These are phyloP conservation scores for Solanum virginianum DNA, from an alignment of 257 asterid species.

Conservation along the genomic window DNA sequence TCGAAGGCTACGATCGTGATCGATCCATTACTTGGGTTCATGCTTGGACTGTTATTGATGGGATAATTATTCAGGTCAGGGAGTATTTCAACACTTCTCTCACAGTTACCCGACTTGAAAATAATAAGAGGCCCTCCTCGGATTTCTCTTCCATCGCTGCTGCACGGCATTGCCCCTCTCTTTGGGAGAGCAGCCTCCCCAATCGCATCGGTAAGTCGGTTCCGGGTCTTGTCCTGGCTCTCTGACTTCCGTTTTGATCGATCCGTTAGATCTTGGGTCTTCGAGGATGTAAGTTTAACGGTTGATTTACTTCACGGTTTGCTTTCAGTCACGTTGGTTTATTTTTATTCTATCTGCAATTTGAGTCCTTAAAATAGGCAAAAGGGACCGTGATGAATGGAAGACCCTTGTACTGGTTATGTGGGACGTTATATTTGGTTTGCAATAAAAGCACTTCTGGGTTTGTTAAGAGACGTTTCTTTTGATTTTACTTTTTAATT, in stretches of 20 bases:
- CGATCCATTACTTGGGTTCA: slow-evolving; percentile 83
- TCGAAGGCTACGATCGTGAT: slow-evolving; percentile 61
- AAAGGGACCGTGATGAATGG: slow-evolving; percentile 20
- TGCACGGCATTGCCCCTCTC: slow-evolving; percentile 54
- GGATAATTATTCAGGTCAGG: slow-evolving; percentile 86
- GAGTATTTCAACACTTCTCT: slow-evolving; percentile 95
- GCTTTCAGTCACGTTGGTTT: neutral
- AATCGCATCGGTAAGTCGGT: slow-evolving; percentile 78
- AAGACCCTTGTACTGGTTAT: slow-evolving; percentile 1
- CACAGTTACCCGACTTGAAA: slow-evolving; percentile 63
- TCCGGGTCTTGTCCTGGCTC: slow-evolving; percentile 77
- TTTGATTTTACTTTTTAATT: neutral
- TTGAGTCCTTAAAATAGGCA: no score
- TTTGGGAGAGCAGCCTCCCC: slow-evolving; percentile 80
- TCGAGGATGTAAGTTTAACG: slow-evolving; percentile 18
- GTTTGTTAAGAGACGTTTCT: neutral
- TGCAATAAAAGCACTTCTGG: slow-evolving; percentile 10
- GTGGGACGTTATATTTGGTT: slow-evolving; percentile 3
- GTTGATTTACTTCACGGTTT: neutral
- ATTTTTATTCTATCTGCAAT: neutral
- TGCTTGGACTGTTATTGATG: slow-evolving; percentile 97
- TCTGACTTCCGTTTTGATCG: slow-evolving; percentile 1
- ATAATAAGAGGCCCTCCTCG: neutral
- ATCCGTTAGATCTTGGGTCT: no score
- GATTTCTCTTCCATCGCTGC: slow-evolving; percentile 9